Evolutionary conservation across 2,329 filamentous ascomycete species (phyloP).

Genomic region (Cryphonectria nitschkei): DNA sequence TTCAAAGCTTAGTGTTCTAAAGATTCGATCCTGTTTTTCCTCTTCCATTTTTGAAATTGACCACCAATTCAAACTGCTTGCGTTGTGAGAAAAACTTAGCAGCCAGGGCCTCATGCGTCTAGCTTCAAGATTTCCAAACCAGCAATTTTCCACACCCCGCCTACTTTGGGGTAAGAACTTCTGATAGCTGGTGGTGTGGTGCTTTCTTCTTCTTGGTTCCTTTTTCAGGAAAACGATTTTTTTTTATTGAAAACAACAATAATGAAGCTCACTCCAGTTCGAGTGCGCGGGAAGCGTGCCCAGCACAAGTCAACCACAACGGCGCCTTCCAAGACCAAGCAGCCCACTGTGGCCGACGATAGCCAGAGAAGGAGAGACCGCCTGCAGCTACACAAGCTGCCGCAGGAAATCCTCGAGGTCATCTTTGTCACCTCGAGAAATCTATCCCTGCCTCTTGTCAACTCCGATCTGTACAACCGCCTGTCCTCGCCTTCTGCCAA

Average conservation of each 20-base stretch:
- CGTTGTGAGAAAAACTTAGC: background rate
- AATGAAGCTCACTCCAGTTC: constrained; percentile 56
- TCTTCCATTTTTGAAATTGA: background rate
- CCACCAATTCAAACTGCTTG: background rate
- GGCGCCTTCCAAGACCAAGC: constrained; percentile 27
- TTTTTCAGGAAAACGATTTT: background rate
- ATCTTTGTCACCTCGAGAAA: constrained; percentile 57
- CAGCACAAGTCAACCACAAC: constrained; percentile 28
- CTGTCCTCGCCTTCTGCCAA: constrained; percentile 47
- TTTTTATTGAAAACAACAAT: background rate
- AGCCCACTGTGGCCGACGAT: constrained; percentile 4
- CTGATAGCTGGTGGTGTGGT: background rate
- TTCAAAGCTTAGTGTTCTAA: background rate
- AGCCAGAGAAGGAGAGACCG: constrained; percentile 31
- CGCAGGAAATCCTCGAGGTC: constrained; percentile 56
- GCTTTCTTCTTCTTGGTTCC: background rate
- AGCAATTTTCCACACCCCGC: background rate
- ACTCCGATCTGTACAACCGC: constrained; percentile 48
- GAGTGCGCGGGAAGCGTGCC: constrained; percentile 51
- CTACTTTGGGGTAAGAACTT: background rate
- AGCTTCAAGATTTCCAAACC: background rate
- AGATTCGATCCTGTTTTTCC: background rate
- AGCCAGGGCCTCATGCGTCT: background rate
- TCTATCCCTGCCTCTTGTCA: constrained; percentile 50
- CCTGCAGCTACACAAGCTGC: constrained; percentile 44